Base-by-base conservation (phyloP, 148 eudicot genomes). In the Dianthus caryophyllus region DNA sequence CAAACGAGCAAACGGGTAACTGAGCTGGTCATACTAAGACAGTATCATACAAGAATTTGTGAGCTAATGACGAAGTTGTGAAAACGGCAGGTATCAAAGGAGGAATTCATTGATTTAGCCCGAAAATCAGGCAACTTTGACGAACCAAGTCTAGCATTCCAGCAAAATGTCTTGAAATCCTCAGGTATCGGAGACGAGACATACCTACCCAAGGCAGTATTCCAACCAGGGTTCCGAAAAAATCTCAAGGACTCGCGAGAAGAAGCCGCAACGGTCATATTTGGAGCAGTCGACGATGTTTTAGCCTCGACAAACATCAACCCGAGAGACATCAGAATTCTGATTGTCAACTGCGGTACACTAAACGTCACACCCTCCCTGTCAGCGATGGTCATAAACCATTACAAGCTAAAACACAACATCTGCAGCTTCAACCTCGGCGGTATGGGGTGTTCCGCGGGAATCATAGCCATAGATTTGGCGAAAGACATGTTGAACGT, bases 371-470 rank as follows among this genome's bases (percentile, higher is more conserved):
- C 95, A 1, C 97, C 97, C 0, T 90, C 95, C 0, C 84, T 90
- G 16, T 84, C 91, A 1, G 87, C 97, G 2, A 90, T 90, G 95
- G 62, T 90, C 2, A 84, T 90, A 49, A 87, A 90, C 72, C 97
- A 81, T 50, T 90, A 88, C 78, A 90, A 90, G 74, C 73, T 90
- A 7, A 77, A 81, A 39, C 84, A 80, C 52, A 73, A 77, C 18
- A 78, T 84, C 25, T 71, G 74, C 22, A 88, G 91, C 77, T 90
- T 76, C 72, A 90, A 88, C 53, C 82, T 87, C 5, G 95, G 91
- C 13, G 95, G 97, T 16, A 90, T 88, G 97, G 97, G 97, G 0
- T 90, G 97, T 50, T 73, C 83, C 17, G 97, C 94, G 1, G 86
- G 94, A 12, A 68, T 84, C 21, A 70, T 84, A 10, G 94, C 94